Evolutionary conservation across 176 grass and related monocot genomes (phyloP), one percentile per base, ranked within the genome.

Genomic region (Tuctoria greenei): DNA sequence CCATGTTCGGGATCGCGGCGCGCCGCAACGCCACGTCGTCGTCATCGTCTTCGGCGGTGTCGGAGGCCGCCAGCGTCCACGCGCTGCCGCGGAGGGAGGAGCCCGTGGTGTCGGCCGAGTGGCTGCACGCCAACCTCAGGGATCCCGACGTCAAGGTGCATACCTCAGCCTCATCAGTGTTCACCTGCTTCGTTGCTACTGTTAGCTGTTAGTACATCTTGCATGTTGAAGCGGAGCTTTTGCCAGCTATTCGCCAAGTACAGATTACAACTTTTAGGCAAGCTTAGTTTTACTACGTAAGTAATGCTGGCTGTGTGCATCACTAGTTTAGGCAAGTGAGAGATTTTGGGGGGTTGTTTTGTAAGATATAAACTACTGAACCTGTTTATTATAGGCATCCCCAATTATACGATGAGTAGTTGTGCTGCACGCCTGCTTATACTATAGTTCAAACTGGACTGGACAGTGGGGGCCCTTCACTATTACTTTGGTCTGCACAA

Each of bases 21-120:
- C 82, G 84, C 54, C 82, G 77, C 67, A 87, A 90, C 66, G 81
- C 84, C 34, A 87, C 87, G 11, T 79, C 76, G 23, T 90, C 85
- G n/a, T n/a, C n/a, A n/a, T n/a, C n/a, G n/a, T n/a, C n/a, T n/a
- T n/a, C n/a, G 45, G 80, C 72, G n/a, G 72, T 87, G 39, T 39
- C 80, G 4, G 83, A 84, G 70, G 70, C 84, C 9, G 13, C 51
- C 1, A 49, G 82, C 28, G 63, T 97, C 56, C 82, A 90, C 82
- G 63, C 87, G 38, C 31, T 86, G 59, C 81, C 91, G 1, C 43
- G 61, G n/a, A n/a, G n/a, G 72, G 78, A 45, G 1, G 89, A 95
- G 67, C 91, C 95, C 34, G 86, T 99, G 51, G 95, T 99, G 55
- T 92, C 95, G 47, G 41, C 95, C 10, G 84, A 95, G 79, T 95